Evolutionary conservation across 805 yeast species (phyloP), one percentile per base, ranked within the genome.

Genomic region (Yarrowia sp.): DNA sequence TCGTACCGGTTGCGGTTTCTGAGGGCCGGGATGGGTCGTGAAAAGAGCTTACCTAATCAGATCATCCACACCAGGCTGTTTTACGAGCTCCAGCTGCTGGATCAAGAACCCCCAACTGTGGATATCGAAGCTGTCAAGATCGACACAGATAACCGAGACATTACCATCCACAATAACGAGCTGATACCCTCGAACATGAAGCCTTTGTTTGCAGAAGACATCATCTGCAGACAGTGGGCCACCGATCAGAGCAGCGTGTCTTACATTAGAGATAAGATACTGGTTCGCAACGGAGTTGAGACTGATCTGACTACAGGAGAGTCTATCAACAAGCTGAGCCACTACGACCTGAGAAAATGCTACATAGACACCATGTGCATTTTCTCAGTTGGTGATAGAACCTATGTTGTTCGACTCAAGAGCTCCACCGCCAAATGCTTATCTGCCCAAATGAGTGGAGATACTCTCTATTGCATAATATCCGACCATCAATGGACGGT

Each of bases 41-140:
- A 26, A 9, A 56, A 56, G 15, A 15, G 38, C 14, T 48, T 56
- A 22, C 63, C 63, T 4, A 56, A 56, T 15, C 63, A 56, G 22
- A 56, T 41, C 48, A 56, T 56, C 11, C 63, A 56, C 63, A 41
- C 63, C 9, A 56, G 48, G 7, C 63, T 56, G 1, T 41, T 56
- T n/a, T 56, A 56, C 40, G 63, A 56, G 22, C 36, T 56, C 11
- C 63, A 56, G 26, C n/a, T 56, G 48, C 63, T 56, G 46, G 48
- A 42, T n/a, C 63, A 56, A 11, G 63, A 41, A n/a, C 63, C 63
- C 5, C 46, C 63, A 2, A 56, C 48, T 1, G 38, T 56, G 16
- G 48, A 56, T 16, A 56, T 56, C 22, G 48, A 22, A 9, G 48
- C 63, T 7, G 8, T 26, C 36, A 41, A 55, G 46, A 16, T 55